Conservation (phyloP, 2,329 filamentous ascomycete genomes). For the Phialophora expanda region DNA sequence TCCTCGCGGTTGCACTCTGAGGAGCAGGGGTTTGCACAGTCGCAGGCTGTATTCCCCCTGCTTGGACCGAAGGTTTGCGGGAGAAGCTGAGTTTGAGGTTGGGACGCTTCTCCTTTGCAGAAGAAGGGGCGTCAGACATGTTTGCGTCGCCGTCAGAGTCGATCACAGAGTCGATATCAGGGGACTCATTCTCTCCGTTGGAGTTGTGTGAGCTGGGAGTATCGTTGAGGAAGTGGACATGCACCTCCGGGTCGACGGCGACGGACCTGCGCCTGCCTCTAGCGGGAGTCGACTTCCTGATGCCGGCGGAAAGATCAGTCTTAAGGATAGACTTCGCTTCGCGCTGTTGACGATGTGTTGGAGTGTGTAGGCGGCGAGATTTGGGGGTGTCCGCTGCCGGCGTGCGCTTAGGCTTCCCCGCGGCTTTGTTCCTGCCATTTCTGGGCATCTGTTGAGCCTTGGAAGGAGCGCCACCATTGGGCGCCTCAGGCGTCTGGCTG, state of each 20-base stretch:
- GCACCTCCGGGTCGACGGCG: constrained; percentile 14
- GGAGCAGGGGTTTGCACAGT: constrained; percentile 32
- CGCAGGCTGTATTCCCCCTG: constrained; percentile 24
- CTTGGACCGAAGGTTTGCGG: constrained; percentile 28
- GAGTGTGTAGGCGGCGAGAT: constrained; percentile 17
- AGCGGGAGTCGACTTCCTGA: constrained; percentile 1
- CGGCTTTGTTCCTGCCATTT: constrained; percentile 8
- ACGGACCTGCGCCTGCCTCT: constrained; percentile 17
- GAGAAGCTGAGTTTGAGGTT: constrained; percentile 41
- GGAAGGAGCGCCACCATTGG: background rate
- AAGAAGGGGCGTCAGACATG: constrained; percentile 25
- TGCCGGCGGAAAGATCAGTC: background rate
- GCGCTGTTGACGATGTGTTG: constrained; percentile 17
- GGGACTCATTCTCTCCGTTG: constrained; percentile 30
- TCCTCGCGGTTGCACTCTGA: constrained; percentile 27
- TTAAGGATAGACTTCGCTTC: constrained; percentile 29
- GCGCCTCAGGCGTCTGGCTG: background rate
- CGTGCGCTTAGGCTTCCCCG: background rate
- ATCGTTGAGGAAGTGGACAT: constrained; percentile 12
- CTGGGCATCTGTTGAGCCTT: constrained; percentile 3
- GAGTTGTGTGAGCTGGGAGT: constrained; percentile 14
- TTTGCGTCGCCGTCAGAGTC: constrained; percentile 4
- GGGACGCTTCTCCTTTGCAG: constrained; percentile 33
- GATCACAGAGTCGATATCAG: background rate
- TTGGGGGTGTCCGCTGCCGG: constrained; percentile 7